Conservation (phyloP, 1,139 yeast genomes). For the Magnusiomyces paraingens region DNA sequence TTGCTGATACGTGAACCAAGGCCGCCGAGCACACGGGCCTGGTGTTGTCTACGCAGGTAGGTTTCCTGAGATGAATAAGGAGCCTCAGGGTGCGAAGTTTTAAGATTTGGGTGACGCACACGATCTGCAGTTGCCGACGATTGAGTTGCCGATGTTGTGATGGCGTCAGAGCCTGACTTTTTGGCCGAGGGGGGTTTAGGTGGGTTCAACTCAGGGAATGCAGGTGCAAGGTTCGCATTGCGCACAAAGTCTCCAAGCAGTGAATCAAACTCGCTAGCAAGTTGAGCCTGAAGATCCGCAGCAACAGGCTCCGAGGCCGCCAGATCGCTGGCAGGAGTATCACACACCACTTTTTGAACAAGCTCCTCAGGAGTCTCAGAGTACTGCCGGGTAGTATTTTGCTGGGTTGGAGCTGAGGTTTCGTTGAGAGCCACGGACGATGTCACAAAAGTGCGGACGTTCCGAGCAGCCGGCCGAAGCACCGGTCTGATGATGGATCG, state of each 20-base stretch:
- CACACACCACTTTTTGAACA: no score
- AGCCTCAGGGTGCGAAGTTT: constrained; percentile 34
- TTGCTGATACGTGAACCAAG: constrained; percentile 62
- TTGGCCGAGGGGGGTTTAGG: neutral
- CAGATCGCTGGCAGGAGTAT: no score
- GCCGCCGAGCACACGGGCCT: constrained; percentile 44
- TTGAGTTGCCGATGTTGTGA: neutral
- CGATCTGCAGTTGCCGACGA: neutral
- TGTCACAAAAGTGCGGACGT: no score
- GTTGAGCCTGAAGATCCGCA: constrained; percentile 19
- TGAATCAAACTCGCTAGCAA: constrained; percentile 27
- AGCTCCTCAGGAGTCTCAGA: no score
- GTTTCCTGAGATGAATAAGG: constrained; percentile 73
- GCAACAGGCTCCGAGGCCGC: neutral
- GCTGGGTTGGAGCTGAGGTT: no score
- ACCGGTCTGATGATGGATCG: no score
- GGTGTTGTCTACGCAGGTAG: constrained; percentile 60
- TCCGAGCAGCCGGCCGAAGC: no score
- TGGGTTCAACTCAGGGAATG: constrained; percentile 18
- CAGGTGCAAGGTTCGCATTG: constrained; percentile 25
- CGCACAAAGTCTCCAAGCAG: constrained; percentile 30
- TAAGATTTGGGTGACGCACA: constrained; percentile 35
- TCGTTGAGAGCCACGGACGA: no score
- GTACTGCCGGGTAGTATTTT: no score
- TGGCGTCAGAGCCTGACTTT: constrained; percentile 1